Evolutionary conservation across 2,329 filamentous ascomycete genomes (phyloP).

Genomic region (Calonectria pauciramosa): DNA sequence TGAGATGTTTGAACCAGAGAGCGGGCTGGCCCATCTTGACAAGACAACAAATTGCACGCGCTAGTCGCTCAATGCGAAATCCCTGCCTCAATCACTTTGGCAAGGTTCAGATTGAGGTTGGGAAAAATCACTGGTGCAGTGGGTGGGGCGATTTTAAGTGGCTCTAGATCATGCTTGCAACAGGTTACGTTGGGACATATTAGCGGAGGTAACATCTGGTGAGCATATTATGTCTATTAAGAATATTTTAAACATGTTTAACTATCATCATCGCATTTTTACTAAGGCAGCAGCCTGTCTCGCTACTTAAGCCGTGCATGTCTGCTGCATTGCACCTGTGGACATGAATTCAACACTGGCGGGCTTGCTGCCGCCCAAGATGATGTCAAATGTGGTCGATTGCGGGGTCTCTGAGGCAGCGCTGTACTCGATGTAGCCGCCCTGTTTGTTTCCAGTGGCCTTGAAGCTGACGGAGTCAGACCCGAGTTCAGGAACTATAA

Average conservation of each 20-base stretch:
- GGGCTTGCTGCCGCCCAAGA: slow-evolving; percentile 18
- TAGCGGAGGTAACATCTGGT: not conserved
- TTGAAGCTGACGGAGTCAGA: slow-evolving; percentile 20
- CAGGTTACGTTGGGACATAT: not conserved
- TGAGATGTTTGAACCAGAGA: no score
- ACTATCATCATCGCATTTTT: not conserved
- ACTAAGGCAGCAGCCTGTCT: no score
- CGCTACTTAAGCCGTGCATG: not conserved
- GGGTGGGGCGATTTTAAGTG: not conserved
- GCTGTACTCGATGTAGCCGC: slow-evolving; percentile 25
- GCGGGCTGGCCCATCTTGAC: no score
- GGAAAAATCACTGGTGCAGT: not conserved
- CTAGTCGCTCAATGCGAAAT: no score
- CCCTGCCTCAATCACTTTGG: no score
- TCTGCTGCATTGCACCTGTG: not conserved
- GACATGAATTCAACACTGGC: not conserved
- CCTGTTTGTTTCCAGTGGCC: slow-evolving; percentile 31
- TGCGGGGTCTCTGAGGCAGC: not conserved
- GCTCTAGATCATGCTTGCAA: not conserved
- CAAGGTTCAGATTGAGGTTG: not conserved
- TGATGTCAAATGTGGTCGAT: slow-evolving; percentile 7
- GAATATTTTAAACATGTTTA: not conserved
- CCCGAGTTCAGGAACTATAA: slow-evolving; percentile 12
- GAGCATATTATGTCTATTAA: not conserved
- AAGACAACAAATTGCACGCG: no score